Base-by-base conservation (phyloP, 768 basidiomycete genomes). In the Boletus huronensis region DNA sequence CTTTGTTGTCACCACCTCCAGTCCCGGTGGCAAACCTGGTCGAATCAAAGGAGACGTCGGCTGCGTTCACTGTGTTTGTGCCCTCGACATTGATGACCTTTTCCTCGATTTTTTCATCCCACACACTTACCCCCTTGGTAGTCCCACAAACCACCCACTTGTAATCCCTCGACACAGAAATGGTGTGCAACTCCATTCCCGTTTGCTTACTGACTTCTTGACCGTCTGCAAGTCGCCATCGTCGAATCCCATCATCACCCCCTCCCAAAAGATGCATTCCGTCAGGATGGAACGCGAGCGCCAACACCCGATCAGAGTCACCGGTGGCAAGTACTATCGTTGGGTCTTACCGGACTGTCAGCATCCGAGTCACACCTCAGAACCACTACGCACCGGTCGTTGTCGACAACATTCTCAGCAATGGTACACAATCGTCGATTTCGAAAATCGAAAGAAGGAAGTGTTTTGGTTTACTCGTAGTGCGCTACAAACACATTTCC, bases 41-140 rank as follows among this genome's bases (percentile, higher is more conserved):
- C 3, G 43, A 28, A 6, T 44, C 43, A 1, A n/a, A 6, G 26
- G 43, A 44, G 11, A n/a, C 3, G 9, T 44, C 43, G 0, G 29
- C 26, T 28, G 43, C 10, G 1, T 2, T 0, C 17, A 19, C 26
- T 6, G 0, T 0, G 3, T 13, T n/a, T 43, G 2, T 3, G 2
- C 17, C 26, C 5, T 44, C 43, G 4, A 44, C 26, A 1, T 29
- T 26, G n/a, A 28, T 3, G 26, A 13, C 25, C n/a, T 19, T 44
- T 28, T 44, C n/a, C 0, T 6, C 10, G 0, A 28, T 0, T 10
- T 44, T n/a, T 11, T 2, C 4, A 10, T 44, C 43, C 43, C 26
- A 44, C 3, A 44, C n/a, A 6, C 43, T 44, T n/a, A 10, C 42
- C 1, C 26, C n/a, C 2, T 2, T 1, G 9, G 0, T 0, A 28